Base-by-base conservation (phyloP, 768 basidiomycete species). In the Boletus reticuloceps region DNA sequence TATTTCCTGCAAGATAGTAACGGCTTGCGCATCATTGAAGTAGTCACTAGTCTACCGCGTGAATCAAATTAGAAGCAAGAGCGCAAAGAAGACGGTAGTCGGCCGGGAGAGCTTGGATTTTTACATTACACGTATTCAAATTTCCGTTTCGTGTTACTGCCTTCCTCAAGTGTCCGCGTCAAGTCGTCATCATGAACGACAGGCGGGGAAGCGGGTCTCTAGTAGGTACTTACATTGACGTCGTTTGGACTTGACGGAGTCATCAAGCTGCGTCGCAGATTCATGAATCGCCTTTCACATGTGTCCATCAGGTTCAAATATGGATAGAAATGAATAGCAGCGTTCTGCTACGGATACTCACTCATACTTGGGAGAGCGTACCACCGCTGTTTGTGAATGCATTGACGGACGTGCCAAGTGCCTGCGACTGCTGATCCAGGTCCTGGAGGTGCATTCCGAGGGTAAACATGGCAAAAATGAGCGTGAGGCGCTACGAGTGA, bases 381-480 rank as follows among this genome's bases (percentile, higher is more conserved):
- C n/a, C 42, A 6, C 20, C 43, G 1, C 12, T 43, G n/a, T 4
- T 3, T 6, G 54, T 27, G 19, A 47, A 16, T 17, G 4, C 41
- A 0, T 43, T 4, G 19, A 65, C 20, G 19, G 14, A 4, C 2
- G 0, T 0, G 22, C 52, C 47, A 16, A 63, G 55, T 0, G 3
- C 0, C 5, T 16, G 5, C 6, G 32, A 3, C 34, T 22, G 2
- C 1, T 1, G 0, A 1, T 1, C 1, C 13, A 64, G 1, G 0
- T 0, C 0, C 2, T 36, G 0, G 16, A 64, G 25, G 42, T 54
- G 56, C n/a, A 36, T 37, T 13, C 55, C 63, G 39, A 65, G 20
- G 25, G 48, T 32, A 16, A 38, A 34, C 37, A 55, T 6, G 5
- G 56, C 64, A n/a, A 44, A 58, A 42, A 52, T 3, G 32, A 64